Percentiles rank a stretch among this genome's conserved stretches.
Evolutionary conservation across 192 early-diverging fungal genomes (phyloP).

Genomic region (Spizellomyces punctatus): DNA sequence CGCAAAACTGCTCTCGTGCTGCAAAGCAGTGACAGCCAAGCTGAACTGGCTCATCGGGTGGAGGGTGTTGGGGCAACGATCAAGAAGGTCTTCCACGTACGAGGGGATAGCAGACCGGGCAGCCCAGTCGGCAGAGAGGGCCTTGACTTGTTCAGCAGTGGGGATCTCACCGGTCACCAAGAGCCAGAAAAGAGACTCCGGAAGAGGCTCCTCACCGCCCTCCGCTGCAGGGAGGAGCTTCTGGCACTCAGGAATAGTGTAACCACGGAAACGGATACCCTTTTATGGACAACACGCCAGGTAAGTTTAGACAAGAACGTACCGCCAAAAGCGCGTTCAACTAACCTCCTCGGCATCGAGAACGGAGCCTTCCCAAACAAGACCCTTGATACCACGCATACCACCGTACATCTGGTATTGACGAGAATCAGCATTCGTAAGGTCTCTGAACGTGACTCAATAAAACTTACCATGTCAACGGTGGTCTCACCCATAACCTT

Average conservation of each 20-base stretch:
- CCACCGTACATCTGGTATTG: slow-evolving; percentile 77
- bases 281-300: slow-evolving; percentile 9
- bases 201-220: slow-evolving; percentile 91
- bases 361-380: slow-evolving; percentile 98
- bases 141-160: slow-evolving; percentile 86
- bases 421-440: no score
- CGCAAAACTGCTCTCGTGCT: slow-evolving; percentile 95
- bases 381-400: slow-evolving; percentile 99
- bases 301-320: not conserved
- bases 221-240: slow-evolving; percentile 84
- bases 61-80: slow-evolving; percentile 97
- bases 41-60: slow-evolving; percentile 99
- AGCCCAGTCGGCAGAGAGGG: slow-evolving; percentile 94
- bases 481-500: slow-evolving; percentile 93
- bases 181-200: slow-evolving; percentile 98
- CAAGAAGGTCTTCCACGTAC: slow-evolving; percentile 96
- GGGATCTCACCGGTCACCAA: slow-evolving; percentile 97
- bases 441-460: no score
- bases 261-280: slow-evolving; percentile 97
- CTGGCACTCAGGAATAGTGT: slow-evolving; percentile 97
- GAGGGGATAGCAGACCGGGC: slow-evolving; percentile 88
- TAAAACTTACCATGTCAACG: slow-evolving; percentile 81
- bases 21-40: slow-evolving; percentile 94
- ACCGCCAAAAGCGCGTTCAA: not conserved
- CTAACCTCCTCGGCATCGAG: slow-evolving; percentile 88